Conservation (phyloP, 306 rosid genomes). For the barrel medic (Medicago truncatula) region DNA sequence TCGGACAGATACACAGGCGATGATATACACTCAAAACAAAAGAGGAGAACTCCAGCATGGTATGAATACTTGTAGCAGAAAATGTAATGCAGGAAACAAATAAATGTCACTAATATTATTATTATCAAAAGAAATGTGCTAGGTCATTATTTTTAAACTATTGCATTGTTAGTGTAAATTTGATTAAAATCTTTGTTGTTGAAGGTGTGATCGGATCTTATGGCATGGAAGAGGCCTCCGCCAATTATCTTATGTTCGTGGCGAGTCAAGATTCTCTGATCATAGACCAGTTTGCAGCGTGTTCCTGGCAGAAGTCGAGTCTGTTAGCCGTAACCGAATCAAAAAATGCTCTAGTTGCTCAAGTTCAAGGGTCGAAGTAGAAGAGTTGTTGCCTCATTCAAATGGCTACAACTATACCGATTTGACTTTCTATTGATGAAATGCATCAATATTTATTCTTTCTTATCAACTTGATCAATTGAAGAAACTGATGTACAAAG, state of each 20-base stretch:
- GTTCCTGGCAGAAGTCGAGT: conserved; percentile 84
- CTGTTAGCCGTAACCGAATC: conserved; percentile 67
- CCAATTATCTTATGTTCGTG: conserved; percentile 90
- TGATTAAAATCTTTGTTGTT: conserved; percentile 40
- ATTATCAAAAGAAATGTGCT: neutral
- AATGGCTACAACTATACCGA: conserved; percentile 61
- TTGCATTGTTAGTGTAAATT: conserved; percentile 16
- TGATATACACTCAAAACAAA: conserved; percentile 74
- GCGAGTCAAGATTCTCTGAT: conserved; percentile 96
- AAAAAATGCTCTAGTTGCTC: conserved; percentile 86
- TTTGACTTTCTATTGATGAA: conserved; percentile 64
- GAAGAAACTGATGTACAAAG: conserved; percentile 40
- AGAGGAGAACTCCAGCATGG: conserved; percentile 99
- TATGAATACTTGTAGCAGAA: conserved; percentile 23
- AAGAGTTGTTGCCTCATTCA: conserved; percentile 82
- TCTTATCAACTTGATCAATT: conserved; percentile 37
- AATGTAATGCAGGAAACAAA: conserved; percentile 1
- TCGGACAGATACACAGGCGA: conserved; percentile 97
- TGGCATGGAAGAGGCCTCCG: conserved; percentile 91
- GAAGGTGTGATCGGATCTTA: conserved; percentile 96
- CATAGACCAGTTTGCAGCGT: conserved; percentile 91
- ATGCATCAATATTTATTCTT: conserved; percentile 30
- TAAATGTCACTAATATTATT: neutral
- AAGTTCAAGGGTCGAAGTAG: conserved; percentile 88
- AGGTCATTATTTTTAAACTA: conserved; percentile 6